phyloP scores from a whole-genome alignment of 2,329 filamentous ascomycete species.

The Ramichloridium luteum region DNA sequence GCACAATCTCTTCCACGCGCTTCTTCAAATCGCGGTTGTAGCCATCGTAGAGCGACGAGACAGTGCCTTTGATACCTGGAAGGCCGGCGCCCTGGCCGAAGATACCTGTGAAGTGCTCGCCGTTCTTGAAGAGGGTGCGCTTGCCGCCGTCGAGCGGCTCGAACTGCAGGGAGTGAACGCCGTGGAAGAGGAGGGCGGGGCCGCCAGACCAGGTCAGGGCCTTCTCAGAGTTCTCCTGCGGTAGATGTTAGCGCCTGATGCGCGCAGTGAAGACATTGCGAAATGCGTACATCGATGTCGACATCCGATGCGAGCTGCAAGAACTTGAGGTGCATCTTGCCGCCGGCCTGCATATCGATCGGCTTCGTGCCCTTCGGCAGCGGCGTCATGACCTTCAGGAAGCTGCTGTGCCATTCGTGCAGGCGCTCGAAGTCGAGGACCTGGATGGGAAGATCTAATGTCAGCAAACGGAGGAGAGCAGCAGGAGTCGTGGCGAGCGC shows the following conservation, averaged over 20 bases:
- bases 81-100: slow-evolving; percentile 2
- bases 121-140: slow-evolving; percentile 1
- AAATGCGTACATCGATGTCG: slow-evolving; percentile 1
- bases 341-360: not conserved
- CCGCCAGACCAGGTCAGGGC: slow-evolving; percentile 1
- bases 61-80: slow-evolving; percentile 1
- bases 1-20: not conserved
- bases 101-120: slow-evolving; percentile 2
- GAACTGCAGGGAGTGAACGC: slow-evolving; percentile 1
- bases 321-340: slow-evolving; percentile 2
- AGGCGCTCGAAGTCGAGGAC: slow-evolving; percentile 2
- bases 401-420: slow-evolving; percentile 4
- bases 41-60: not conserved
- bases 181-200: slow-evolving; percentile 2
- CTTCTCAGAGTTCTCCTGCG: slow-evolving; percentile 1
- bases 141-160: slow-evolving; percentile 2
- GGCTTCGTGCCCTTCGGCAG: slow-evolving; percentile 2
- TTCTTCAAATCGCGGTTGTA: slow-evolving; percentile 3
- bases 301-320: slow-evolving; percentile 1
- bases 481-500: not conserved
- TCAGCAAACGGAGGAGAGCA: not conserved
- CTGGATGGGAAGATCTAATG: not conserved
- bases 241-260: not conserved
- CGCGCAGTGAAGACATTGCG: not conserved
- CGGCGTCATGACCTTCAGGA: slow-evolving; percentile 3